Base-by-base conservation (phyloP, 140 eudicot genomes). In the Oenanthe javanica region DNA sequence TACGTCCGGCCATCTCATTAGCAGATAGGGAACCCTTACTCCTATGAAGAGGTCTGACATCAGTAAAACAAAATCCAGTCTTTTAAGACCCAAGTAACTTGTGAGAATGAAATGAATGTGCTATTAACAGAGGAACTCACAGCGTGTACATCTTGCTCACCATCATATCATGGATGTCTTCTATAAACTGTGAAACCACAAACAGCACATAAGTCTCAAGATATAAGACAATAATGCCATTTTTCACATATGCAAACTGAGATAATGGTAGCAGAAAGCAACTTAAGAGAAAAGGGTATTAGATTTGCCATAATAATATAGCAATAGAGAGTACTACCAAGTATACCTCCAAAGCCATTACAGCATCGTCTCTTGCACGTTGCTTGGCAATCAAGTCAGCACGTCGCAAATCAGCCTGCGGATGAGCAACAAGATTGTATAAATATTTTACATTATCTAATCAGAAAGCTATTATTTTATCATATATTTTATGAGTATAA, bases 301-400 rank as follows among this genome's bases (percentile, higher is more conserved):
- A 21, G 12, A 5, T 27, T 57, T 42, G 51, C 21, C 72, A 59
- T 74, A 6, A 15, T 9, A 57, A 78, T 59, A 8, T 42, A 59
- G 57, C 52, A 75, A 59, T 42, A 59, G 6, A 31, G 23, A 50
- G 69, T 64, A 36, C 13, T 63, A n/a, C 16, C 16, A 74, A 83
- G 42, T 46, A 57, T 86, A 92, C 99, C 95, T 94, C 97, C 83
- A 94, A 84, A 82, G 99, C 97, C 97, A 88, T 92, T 9, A 90
- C 82, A 51, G 97, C 86, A 83, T 94, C 99, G 67, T 94, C 99
- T 91, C 86, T 92, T 4, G 99, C 99, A 70, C 99, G 96, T 89
- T 87, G 93, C 86, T 92, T 94, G 84, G 99, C 97, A 76, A 84
- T 89, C 79, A 84, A 83, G 88, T 94, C 97, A 77, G 97, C 99